These are phyloP conservation scores for Colletotrichum lini DNA, from an alignment of 2,329 filamentous ascomycete species.

Conservation along the genomic window DNA sequence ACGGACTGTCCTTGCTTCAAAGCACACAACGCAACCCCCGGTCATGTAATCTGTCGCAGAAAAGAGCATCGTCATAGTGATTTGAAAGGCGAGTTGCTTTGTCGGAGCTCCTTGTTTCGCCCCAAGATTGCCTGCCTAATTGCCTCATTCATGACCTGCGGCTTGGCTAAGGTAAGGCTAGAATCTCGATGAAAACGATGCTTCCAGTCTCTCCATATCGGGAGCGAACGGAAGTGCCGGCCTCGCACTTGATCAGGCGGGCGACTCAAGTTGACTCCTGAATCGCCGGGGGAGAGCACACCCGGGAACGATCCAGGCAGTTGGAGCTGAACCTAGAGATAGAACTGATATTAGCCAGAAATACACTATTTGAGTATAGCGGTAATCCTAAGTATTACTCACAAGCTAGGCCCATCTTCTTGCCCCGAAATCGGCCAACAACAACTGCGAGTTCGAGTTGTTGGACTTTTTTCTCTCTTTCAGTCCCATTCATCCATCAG, in stretches of 20 bases:
- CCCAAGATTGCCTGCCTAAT: not conserved
- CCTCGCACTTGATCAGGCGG: not conserved
- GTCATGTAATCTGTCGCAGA: not conserved
- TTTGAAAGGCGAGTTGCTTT: not conserved
- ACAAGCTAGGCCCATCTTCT: not conserved
- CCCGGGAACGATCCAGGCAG: not conserved
- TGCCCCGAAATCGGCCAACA: not conserved
- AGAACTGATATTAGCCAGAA: not conserved
- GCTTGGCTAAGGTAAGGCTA: not conserved
- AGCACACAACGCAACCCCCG: not conserved
- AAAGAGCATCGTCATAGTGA: not conserved
- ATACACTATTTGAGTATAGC: not conserved
- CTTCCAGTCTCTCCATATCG: not conserved
- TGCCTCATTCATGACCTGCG: not conserved
- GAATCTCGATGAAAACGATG: too few relatives aligned
- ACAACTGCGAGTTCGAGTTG: not conserved
- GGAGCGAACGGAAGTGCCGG: not conserved
- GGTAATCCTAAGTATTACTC: not conserved
- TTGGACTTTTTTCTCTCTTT: not conserved
- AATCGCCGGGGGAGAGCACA: not conserved
- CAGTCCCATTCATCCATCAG: conserved; percentile 13
- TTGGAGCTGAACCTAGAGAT: conserved; percentile 6
- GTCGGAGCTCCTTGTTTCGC: not conserved
- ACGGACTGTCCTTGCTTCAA: conserved; percentile 1
- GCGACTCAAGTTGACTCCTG: not conserved